phyloP scores from a whole-genome alignment of 2,329 filamentous ascomycete genomes.

The Aspergillus phoenicis region DNA sequence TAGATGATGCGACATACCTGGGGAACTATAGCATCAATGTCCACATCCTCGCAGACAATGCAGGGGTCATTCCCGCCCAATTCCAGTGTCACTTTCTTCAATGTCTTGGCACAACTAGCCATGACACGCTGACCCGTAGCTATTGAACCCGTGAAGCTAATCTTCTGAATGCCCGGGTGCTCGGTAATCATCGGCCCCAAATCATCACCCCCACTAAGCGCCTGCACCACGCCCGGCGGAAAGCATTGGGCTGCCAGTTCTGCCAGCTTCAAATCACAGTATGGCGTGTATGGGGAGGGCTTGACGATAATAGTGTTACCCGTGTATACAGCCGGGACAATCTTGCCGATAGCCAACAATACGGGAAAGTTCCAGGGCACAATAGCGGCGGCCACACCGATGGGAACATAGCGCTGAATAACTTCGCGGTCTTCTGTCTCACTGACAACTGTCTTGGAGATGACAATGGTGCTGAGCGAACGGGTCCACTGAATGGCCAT shows the following conservation, averaged over 20 bases:
- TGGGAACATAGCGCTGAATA: slow-evolving; percentile 40
- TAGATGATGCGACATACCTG: slow-evolving; percentile 26
- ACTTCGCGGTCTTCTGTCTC: slow-evolving; percentile 47
- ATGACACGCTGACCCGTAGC: slow-evolving; percentile 55
- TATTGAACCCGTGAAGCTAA: slow-evolving; percentile 62
- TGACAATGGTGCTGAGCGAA: slow-evolving; percentile 30
- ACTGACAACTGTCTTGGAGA: slow-evolving; percentile 52
- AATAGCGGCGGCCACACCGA: slow-evolving; percentile 55
- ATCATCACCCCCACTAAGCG: slow-evolving; percentile 57
- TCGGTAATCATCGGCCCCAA: slow-evolving; percentile 57
- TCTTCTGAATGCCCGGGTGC: slow-evolving; percentile 59
- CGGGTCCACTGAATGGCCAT: slow-evolving; percentile 29
- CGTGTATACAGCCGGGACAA: slow-evolving; percentile 53
- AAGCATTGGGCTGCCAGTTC: slow-evolving; percentile 55
- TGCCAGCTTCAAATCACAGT: slow-evolving; percentile 58
- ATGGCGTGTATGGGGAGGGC: slow-evolving; percentile 55
- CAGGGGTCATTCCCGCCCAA: slow-evolving; percentile 60
- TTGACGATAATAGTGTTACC: slow-evolving; percentile 59
- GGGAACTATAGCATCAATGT: slow-evolving; percentile 50
- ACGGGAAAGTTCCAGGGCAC: slow-evolving; percentile 62
- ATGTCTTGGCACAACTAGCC: slow-evolving; percentile 52
- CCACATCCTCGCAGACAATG: slow-evolving; percentile 57
- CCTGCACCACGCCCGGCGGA: slow-evolving; percentile 60
- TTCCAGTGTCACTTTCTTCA: slow-evolving; percentile 59
- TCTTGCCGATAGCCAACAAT: slow-evolving; percentile 52